Conservation (phyloP, 805 yeast genomes). For the Candida boidinii region DNA sequence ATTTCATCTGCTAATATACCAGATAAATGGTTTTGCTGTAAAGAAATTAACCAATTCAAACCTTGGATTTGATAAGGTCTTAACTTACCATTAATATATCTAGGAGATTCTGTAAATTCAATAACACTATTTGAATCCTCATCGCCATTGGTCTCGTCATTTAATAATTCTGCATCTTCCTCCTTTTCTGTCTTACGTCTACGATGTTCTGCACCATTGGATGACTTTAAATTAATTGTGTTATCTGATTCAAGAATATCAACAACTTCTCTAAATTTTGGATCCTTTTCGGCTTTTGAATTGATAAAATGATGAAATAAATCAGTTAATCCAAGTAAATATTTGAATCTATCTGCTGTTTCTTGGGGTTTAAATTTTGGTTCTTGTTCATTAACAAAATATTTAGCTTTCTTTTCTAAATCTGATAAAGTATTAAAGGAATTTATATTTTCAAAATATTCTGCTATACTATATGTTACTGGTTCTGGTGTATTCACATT, state of each 20-base stretch:
- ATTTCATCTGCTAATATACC: constrained; percentile 82
- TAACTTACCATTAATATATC: constrained; percentile 48
- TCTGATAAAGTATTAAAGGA: constrained; percentile 1
- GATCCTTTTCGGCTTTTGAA: constrained; percentile 55
- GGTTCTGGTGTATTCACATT: background rate
- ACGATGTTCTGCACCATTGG: constrained; percentile 25
- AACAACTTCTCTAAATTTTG: constrained; percentile 43
- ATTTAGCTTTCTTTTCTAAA: constrained; percentile 10
- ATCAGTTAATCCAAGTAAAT: constrained; percentile 55
- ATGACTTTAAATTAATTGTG: constrained; percentile 3
- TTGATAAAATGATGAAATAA: constrained; percentile 63
- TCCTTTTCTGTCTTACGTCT: constrained; percentile 69
- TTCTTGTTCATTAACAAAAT: constrained; percentile 25
- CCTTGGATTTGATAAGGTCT: constrained; percentile 78
- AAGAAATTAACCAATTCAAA: constrained; percentile 65
- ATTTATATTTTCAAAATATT: background rate
- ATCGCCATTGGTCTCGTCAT: constrained; percentile 39
- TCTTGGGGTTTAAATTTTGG: constrained; percentile 41
- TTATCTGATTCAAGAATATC: constrained; percentile 27
- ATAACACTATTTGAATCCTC: constrained; percentile 18
- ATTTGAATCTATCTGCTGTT: constrained; percentile 59
- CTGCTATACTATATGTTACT: background rate
- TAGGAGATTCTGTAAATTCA: constrained; percentile 45
- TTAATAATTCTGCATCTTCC: constrained; percentile 68
- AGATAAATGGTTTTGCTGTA: constrained; percentile 58